phyloP scores from a whole-genome alignment of 2,329 filamentous ascomycete species.

The Capronia coronata region DNA sequence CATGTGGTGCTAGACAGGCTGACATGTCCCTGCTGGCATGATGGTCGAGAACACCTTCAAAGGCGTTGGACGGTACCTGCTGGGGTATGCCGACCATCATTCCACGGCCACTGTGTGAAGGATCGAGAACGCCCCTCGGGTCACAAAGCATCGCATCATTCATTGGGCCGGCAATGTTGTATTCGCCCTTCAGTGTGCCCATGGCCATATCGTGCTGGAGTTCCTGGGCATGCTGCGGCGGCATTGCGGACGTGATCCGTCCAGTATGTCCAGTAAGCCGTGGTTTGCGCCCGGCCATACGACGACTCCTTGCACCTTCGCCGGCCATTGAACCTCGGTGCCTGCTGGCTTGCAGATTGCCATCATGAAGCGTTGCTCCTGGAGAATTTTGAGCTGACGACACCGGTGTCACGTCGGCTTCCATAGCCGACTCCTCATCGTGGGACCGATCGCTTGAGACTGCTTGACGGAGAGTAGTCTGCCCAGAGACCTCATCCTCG shows the following conservation, averaged over 20 bases:
- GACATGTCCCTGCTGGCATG: constrained; percentile 9
- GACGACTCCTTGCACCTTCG: background rate
- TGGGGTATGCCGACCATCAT: constrained; percentile 8
- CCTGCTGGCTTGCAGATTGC: constrained; percentile 1
- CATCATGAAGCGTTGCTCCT: constrained; percentile 4
- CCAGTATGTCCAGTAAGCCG: constrained; percentile 1
- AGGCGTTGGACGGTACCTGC: constrained; percentile 5
- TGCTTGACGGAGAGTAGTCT: background rate
- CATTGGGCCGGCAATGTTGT: background rate
- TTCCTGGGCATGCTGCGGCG: constrained; percentile 2
- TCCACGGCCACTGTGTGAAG: background rate
- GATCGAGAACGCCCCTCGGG: background rate
- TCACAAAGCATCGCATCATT: constrained; percentile 3
- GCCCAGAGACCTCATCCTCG: constrained; percentile 8
- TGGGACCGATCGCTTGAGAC: constrained; percentile 5
- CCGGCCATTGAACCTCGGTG: background rate
- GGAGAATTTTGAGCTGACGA: constrained; percentile 12
- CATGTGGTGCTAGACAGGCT: constrained; percentile 5
- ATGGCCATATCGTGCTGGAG: constrained; percentile 6
- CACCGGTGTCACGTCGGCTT: constrained; percentile 7
- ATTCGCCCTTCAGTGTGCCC: constrained; percentile 4
- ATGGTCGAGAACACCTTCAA: constrained; percentile 3
- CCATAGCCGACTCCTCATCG: constrained; percentile 3
- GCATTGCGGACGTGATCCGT: background rate
- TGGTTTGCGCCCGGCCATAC: background rate